Conservation (phyloP, 225 moss, liverwort and hornwort species). For the Polytrichum commune region DNA sequence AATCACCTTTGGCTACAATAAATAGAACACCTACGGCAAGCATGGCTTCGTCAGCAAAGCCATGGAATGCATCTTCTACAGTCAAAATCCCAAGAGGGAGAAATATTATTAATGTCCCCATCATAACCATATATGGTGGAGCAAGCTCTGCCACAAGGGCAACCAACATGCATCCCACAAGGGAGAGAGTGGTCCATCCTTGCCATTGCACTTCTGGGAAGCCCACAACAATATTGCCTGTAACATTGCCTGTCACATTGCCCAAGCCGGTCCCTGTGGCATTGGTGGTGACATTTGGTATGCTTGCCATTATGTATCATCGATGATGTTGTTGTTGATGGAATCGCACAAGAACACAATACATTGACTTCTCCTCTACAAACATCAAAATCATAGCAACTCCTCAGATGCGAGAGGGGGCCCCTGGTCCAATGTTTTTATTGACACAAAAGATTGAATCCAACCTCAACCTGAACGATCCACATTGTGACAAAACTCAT, state of each 20-base stretch:
- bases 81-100: slow-evolving; percentile 72
- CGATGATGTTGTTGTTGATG: too few relatives aligned
- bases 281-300: neutral
- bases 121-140: slow-evolving; percentile 90
- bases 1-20: slow-evolving; percentile 80
- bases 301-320: neutral
- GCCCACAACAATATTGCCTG: slow-evolving; percentile 3
- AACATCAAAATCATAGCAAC: too few relatives aligned
- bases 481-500: too few relatives aligned
- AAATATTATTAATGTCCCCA: slow-evolving; percentile 78
- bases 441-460: too few relatives aligned
- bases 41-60: slow-evolving; percentile 87
- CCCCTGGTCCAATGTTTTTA: too few relatives aligned
- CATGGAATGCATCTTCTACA: slow-evolving; percentile 77
- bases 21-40: slow-evolving; percentile 76
- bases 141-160: slow-evolving; percentile 74
- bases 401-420: too few relatives aligned
- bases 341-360: too few relatives aligned
- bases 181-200: slow-evolving; percentile 74
- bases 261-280: neutral
- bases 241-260: neutral
- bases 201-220: slow-evolving; percentile 69
- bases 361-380: too few relatives aligned
- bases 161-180: slow-evolving; percentile 71
- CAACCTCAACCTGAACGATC: too few relatives aligned